These are phyloP conservation scores for Datura wrightii DNA, from an alignment of 257 asterid genomes.

Conservation along the genomic window DNA sequence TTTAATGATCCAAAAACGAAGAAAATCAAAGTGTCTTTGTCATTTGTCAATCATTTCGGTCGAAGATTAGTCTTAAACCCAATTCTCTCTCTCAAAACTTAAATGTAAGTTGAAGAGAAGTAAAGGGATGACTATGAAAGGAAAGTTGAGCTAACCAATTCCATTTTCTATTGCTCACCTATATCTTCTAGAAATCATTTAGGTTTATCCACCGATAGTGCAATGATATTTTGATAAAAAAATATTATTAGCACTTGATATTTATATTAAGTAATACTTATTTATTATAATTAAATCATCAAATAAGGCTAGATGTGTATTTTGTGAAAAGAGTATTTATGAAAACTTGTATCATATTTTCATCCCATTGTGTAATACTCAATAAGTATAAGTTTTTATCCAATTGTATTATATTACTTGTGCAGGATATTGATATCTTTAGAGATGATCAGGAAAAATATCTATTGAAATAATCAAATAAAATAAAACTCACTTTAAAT, in stretches of 20 bases:
- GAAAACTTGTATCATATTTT: too few species aligned
- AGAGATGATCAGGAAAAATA: too few species aligned
- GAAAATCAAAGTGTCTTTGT: background rate
- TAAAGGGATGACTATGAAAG: background rate
- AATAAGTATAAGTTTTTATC: too few species aligned
- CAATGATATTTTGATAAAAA: background rate
- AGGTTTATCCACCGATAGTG: background rate
- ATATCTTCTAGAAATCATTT: background rate
- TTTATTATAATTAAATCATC: background rate
- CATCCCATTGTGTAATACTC: too few species aligned
- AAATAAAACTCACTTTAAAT: too few species aligned
- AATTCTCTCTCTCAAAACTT: background rate
- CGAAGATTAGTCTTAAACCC: background rate
- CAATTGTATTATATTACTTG: too few species aligned
- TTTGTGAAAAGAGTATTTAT: too few species aligned
- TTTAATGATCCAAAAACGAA: background rate
- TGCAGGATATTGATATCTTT: too few species aligned
- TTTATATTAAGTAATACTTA: background rate
- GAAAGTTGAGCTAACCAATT: background rate
- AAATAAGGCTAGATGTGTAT: too few species aligned
- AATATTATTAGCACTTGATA: fast-evolving
- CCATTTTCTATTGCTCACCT: background rate
- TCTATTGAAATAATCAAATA: too few species aligned
- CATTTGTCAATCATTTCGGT: background rate
- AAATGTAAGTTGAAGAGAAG: background rate